Conservation (phyloP, 805 yeast species). For the Wickerhamomyces queroliae region DNA sequence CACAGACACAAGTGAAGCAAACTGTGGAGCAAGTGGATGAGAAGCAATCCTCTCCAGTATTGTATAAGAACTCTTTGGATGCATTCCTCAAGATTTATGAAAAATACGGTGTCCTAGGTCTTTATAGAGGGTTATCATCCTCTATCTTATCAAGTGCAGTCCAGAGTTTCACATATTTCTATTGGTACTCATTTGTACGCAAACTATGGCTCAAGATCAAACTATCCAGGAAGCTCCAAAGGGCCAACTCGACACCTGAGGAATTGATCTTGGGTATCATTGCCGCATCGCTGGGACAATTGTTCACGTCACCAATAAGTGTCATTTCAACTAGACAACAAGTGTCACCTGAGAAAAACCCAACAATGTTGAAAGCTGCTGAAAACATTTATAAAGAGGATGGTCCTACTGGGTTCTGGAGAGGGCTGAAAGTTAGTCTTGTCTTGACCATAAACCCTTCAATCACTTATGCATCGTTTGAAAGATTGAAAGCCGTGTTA, state of each 20-base stretch:
- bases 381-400: slow-evolving; percentile 52
- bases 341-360: slow-evolving; percentile 32
- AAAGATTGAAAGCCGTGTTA: slow-evolving; percentile 52
- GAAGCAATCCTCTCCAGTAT: slow-evolving; percentile 5
- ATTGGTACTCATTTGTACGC: slow-evolving; percentile 78
- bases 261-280: slow-evolving; percentile 72
- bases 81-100: slow-evolving; percentile 52
- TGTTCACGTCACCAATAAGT: slow-evolving; percentile 76
- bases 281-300: slow-evolving; percentile 78
- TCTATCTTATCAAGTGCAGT: slow-evolving; percentile 67
- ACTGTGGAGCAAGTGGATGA: slow-evolving; percentile 5
- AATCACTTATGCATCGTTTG: slow-evolving; percentile 79
- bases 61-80: slow-evolving; percentile 54
- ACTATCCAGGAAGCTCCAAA: slow-evolving; percentile 23
- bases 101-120: slow-evolving; percentile 57
- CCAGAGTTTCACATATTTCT: slow-evolving; percentile 78
- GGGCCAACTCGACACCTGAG: slow-evolving; percentile 45
- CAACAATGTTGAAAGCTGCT: slow-evolving; percentile 35
- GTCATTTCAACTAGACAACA: slow-evolving; percentile 68
- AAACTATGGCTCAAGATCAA: slow-evolving; percentile 37
- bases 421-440: slow-evolving; percentile 74
- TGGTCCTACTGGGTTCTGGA: slow-evolving; percentile 73
- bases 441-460: slow-evolving; percentile 80
- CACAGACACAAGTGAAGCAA: slow-evolving; percentile 56
- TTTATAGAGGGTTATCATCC: slow-evolving; percentile 68